Evolutionary conservation across 495 filamentous ascomycete genomes (phyloP).

Genomic region (Lepidopterella palustris): DNA sequence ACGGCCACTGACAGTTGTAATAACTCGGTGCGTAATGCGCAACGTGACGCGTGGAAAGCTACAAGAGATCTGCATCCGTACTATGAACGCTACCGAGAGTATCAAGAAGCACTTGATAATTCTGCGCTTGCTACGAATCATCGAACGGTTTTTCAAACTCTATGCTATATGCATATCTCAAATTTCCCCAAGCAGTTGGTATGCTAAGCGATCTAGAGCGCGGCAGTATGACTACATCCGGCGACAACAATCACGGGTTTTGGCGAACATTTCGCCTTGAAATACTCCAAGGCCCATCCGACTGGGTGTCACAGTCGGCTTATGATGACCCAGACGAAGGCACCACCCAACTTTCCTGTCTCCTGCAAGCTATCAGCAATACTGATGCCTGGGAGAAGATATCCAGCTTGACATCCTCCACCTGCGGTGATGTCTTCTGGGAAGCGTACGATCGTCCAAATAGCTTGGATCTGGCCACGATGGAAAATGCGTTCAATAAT

Average conservation of each 20-base stretch:
- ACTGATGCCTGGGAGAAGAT: background rate
- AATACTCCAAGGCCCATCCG: background rate
- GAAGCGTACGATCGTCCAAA: too few relatives aligned
- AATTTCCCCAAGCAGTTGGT: background rate
- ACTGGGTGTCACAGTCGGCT: background rate
- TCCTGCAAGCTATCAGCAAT: background rate
- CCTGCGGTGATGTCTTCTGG: background rate
- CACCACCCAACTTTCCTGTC: background rate
- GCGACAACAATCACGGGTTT: background rate
- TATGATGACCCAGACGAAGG: background rate
- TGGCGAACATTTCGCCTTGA: background rate
- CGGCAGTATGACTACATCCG: background rate
- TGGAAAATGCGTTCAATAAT: too few relatives aligned
- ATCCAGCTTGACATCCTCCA: background rate
- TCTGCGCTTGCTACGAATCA: background rate
- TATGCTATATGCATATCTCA: background rate
- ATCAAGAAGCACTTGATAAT: background rate
- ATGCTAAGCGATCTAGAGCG: background rate
- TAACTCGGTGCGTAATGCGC: background rate
- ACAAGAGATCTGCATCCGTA: background rate
- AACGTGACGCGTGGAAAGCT: background rate
- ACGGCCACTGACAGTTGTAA: background rate
- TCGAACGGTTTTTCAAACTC: background rate
- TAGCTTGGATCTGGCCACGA: too few relatives aligned
- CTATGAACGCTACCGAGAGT: background rate